Base-by-base conservation (phyloP, 345 rosid genomes). In the Moringa oleifera region DNA sequence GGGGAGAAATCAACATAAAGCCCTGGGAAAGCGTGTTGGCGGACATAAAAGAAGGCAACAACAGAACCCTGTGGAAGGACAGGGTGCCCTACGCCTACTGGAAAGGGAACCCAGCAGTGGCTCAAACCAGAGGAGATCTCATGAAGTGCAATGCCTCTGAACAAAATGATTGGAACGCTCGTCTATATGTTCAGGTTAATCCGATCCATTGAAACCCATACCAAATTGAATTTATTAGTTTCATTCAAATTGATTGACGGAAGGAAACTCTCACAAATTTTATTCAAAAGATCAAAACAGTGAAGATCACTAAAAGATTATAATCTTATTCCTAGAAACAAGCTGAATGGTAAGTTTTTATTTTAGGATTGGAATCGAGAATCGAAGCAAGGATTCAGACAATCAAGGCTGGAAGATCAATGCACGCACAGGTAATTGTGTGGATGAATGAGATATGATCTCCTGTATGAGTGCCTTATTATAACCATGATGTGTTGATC, bases 1-100 rank as follows among this genome's bases (percentile, higher is more conserved):
- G 90, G 90, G 80, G 83, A 18, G 91, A 88, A 73, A 76, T 73
- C 23, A 83, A 83, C 55, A 60, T 88, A 72, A 88, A 68, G 65
- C 91, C 88, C 20, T 85, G 95, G 95, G 65, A 19, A 13, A 63
- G 46, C 41, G 53, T 75, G 21, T 58, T 83, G 57, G 22, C 59
- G 61, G 83, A 69, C 7, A 70, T 85, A 23, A 62, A 55, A 57
- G 74, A 75, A 64, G 83, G 77, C 2, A 86, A 70, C 62, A 58
- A 58, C 25, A 74, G 66, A 61, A 71, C 52, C 2, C 53, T 62
- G 57, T 90, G 97, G 97, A 62, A 73, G 72, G 83, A 84, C 15
- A 72, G 94, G 61, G 45, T 41, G 53, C 86, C 88, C 7, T 79
- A 77, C n/a, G 94, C 90, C 23, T 77, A 80, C 5, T 87, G 94